These are phyloP conservation scores for Pinus taeda DNA, from an alignment of 75 land plant genomes.

Conservation along the genomic window DNA sequence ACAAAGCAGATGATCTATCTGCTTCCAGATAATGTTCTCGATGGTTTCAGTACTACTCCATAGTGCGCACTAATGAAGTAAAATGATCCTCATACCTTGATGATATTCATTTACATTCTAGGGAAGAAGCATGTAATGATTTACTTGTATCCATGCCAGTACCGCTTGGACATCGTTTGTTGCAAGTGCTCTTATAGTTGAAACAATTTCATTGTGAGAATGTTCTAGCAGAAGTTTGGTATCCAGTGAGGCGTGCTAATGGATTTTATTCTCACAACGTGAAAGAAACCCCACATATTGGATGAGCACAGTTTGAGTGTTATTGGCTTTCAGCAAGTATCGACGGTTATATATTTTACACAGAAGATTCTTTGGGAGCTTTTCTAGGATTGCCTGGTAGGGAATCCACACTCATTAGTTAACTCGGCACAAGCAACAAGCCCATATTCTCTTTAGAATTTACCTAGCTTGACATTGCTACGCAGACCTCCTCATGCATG, in stretches of 20 bases:
- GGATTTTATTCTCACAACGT: conserved; percentile 24
- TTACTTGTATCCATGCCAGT: background rate
- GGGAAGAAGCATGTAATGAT: background rate
- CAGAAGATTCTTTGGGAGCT: conserved; percentile 10
- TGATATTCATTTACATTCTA: background rate
- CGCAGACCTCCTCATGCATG: too few species aligned
- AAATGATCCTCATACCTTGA: too few species aligned
- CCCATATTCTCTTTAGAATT: too few species aligned
- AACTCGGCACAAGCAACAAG: too few species aligned
- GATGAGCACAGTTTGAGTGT: conserved; percentile 28
- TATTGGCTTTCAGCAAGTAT: conserved; percentile 22
- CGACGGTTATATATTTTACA: conserved; percentile 27
- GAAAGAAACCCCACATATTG: conserved; percentile 37
- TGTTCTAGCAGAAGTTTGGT: conserved; percentile 37
- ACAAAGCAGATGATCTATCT: too few species aligned
- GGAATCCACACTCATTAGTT: background rate
- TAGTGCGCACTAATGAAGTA: too few species aligned
- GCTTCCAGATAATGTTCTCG: too few species aligned
- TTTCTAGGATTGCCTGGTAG: conserved; percentile 45
- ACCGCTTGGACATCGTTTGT: conserved; percentile 19
- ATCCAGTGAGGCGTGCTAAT: conserved; percentile 16
- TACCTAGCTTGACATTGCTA: too few species aligned
- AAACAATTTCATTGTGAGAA: conserved; percentile 9
- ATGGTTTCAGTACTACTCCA: too few species aligned
- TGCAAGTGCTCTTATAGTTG: conserved; percentile 18